Percentiles rank a stretch among this genome's conserved stretches.
These are phyloP conservation scores for Prunus armeniaca DNA, from an alignment of 306 rosid species.

Conservation along the genomic window DNA sequence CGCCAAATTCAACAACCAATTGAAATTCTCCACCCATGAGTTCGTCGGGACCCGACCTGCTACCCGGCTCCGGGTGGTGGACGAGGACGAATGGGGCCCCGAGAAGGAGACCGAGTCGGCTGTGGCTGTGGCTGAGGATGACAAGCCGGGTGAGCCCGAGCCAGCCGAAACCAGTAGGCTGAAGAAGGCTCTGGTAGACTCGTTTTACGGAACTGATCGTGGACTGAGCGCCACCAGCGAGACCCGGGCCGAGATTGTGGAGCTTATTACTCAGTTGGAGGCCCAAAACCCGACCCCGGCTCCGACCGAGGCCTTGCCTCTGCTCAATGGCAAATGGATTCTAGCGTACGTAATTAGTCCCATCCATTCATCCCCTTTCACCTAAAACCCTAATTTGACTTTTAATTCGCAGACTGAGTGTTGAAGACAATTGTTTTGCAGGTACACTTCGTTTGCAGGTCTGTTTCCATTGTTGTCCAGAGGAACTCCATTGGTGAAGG, in stretches of 20 bases:
- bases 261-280: constrained; percentile 84
- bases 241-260: constrained; percentile 86
- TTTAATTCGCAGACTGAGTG: neutral
- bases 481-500: constrained; percentile 66
- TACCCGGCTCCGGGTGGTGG: constrained; percentile 29
- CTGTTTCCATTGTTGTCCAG: constrained; percentile 75
- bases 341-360: constrained; percentile 53
- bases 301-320: constrained; percentile 77
- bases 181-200: constrained; percentile 74
- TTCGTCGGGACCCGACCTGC: constrained; percentile 15
- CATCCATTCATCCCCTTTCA: neutral
- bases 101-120: constrained; percentile 34
- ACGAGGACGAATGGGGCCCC: constrained; percentile 53
- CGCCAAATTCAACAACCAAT: constrained; percentile 19
- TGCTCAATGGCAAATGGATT: constrained; percentile 94
- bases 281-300: constrained; percentile 80
- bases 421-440: constrained; percentile 13
- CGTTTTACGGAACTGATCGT: constrained; percentile 76
- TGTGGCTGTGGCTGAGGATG: constrained; percentile 37
- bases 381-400: neutral
- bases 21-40: constrained; percentile 17
- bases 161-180: constrained; percentile 42
- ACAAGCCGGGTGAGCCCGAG: constrained; percentile 24
- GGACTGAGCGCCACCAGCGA: constrained; percentile 74
- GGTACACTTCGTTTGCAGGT: constrained; percentile 83